Evolutionary conservation across 352 stramenopile genomes (phyloP).

Genomic region (Saprolegnia parasitica): DNA sequence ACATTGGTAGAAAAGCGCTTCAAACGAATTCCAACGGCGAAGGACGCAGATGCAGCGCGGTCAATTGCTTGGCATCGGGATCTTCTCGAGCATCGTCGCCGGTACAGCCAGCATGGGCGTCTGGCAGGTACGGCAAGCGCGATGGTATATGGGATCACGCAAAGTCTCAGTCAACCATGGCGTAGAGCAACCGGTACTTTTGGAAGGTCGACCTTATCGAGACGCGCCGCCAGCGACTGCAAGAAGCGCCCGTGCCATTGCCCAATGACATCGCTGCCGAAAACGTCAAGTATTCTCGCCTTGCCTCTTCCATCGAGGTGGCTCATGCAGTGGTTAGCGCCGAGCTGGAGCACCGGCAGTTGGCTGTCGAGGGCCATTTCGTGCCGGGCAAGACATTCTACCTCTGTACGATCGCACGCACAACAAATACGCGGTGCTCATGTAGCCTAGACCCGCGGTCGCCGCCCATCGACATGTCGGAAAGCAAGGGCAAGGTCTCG

Average conservation of each 20-base stretch:
- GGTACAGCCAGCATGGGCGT: conserved; percentile 67
- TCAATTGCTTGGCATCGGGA: conserved; percentile 50
- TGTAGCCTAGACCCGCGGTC: conserved; percentile 57
- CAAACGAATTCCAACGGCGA: neutral
- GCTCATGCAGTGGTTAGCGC: conserved; percentile 36
- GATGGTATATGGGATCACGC: neutral
- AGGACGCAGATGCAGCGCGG: conserved; percentile 13
- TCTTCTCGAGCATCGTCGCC: conserved; percentile 76
- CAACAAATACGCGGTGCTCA: neutral
- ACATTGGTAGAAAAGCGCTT: neutral
- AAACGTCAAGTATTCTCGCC: conserved; percentile 36
- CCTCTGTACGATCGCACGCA: conserved; percentile 44
- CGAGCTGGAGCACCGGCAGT: conserved; percentile 75
- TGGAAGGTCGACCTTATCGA: conserved; percentile 88
- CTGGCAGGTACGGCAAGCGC: conserved; percentile 56
- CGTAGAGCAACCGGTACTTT: conserved; percentile 77
- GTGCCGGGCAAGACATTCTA: conserved; percentile 75
- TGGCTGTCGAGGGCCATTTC: conserved; percentile 57
- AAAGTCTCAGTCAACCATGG: neutral
- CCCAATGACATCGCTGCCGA: conserved; percentile 52
- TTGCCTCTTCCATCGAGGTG: neutral
- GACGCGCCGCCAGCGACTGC: conserved; percentile 72
- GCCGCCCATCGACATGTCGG: conserved; percentile 66
- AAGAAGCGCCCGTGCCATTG: conserved; percentile 53
- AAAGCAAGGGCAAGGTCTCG: conserved; percentile 72